These are phyloP conservation scores for Coprinopsis cinerea DNA, from an alignment of 768 basidiomycete genomes.

Conservation along the genomic window DNA sequence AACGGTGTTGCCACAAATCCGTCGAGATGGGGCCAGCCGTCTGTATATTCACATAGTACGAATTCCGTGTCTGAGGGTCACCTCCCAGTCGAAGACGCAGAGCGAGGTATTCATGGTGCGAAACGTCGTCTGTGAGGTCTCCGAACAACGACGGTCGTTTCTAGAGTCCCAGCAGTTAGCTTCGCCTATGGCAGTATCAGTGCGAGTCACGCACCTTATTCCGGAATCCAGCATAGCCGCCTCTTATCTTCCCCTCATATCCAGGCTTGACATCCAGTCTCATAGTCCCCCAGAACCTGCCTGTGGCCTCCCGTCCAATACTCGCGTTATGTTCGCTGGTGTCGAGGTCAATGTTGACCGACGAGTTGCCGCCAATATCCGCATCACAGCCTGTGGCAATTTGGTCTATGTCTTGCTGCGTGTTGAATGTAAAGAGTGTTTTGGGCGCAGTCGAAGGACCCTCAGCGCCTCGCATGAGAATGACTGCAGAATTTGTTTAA, in stretches of 20 bases:
- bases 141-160: conserved; percentile 82
- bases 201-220: conserved; percentile 51
- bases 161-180: conserved; percentile 27
- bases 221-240: conserved; percentile 88
- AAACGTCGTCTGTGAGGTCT: conserved; percentile 77
- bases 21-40: conserved; percentile 76
- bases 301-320: conserved; percentile 48
- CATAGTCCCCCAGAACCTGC: conserved; percentile 79
- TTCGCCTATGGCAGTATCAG: not conserved
- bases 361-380: conserved; percentile 83
- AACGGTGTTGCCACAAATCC: conserved; percentile 92
- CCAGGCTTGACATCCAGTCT: conserved; percentile 59
- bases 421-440: conserved; percentile 62
- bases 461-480: conserved; percentile 75
- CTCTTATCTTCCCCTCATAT: conserved; percentile 63
- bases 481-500: conserved; percentile 33
- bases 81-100: conserved; percentile 76
- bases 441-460: conserved; percentile 54
- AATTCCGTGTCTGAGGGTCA: conserved; percentile 65
- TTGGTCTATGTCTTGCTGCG: conserved; percentile 47
- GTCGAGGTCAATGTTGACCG: conserved; percentile 71
- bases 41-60: conserved; percentile 94
- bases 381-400: conserved; percentile 80
- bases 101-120: conserved; percentile 73
- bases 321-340: conserved; percentile 37